Evolutionary conservation across 805 yeast species (phyloP).

Genomic region (Blastobotrys mokoenaii): DNA sequence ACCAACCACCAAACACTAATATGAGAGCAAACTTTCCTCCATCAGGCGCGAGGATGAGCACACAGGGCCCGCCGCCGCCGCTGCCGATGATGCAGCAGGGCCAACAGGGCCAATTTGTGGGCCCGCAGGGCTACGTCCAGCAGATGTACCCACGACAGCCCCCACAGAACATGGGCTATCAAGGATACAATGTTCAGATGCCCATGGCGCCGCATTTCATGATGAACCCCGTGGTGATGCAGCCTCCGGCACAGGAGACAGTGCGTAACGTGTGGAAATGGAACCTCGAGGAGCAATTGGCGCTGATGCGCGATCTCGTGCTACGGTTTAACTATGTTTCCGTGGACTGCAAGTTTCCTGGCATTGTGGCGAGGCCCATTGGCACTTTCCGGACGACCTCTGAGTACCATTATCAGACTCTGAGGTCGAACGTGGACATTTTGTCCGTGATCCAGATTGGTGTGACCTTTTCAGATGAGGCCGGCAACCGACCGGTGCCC

Average conservation of each 20-base stretch:
- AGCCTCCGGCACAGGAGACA: slow-evolving; percentile 14
- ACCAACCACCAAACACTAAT: not conserved
- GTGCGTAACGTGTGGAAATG: slow-evolving; percentile 34
- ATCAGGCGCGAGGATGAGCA: not conserved
- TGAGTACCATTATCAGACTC: slow-evolving; percentile 93
- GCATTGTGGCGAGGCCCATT: slow-evolving; percentile 91
- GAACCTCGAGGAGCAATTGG: slow-evolving; percentile 35
- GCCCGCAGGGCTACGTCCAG: not conserved
- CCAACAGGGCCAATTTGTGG: slow-evolving; percentile 1
- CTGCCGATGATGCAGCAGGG: slow-evolving; percentile 3
- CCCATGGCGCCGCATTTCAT: no score
- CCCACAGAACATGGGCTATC: slow-evolving; percentile 1
- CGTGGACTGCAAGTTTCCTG: slow-evolving; percentile 90
- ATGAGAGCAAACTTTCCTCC: slow-evolving; percentile 2
- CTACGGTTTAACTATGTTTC: slow-evolving; percentile 32
- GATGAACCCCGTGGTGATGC: slow-evolving; percentile 10
- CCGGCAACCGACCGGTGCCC: slow-evolving; percentile 63
- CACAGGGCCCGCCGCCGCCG: slow-evolving; percentile 1
- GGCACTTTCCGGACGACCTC: slow-evolving; percentile 84
- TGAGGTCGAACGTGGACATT: slow-evolving; percentile 84
- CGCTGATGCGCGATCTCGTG: slow-evolving; percentile 29
- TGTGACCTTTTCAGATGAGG: slow-evolving; percentile 58
- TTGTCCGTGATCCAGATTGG: slow-evolving; percentile 82
- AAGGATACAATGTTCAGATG: not conserved
- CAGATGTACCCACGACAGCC: not conserved